A percentile compares a stretch with the other conserved stretches of the same genome.
These are phyloP conservation scores for Dalechampia spathulata DNA, from an alignment of 441 rosid species.

Conservation along the genomic window DNA sequence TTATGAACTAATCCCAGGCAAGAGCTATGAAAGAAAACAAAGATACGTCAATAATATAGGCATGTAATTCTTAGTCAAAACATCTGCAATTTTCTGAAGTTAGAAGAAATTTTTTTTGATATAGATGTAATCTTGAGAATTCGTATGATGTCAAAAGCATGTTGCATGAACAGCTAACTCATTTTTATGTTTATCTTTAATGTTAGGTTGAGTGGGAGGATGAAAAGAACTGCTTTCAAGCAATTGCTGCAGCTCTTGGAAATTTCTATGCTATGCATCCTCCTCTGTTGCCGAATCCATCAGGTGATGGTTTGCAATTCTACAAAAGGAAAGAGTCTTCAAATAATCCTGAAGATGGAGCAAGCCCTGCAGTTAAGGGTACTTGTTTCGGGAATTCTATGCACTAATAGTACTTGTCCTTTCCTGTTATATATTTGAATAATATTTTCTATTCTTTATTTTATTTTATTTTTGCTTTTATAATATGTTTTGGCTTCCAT, in stretches of 20 bases:
- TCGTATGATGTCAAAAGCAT: too few relatives aligned
- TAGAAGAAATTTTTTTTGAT: too few relatives aligned
- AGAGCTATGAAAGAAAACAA: too few relatives aligned
- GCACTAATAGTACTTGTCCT: background rate
- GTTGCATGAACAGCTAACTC: background rate
- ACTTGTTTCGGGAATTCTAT: slow-evolving; percentile 5
- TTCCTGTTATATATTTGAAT: too few relatives aligned
- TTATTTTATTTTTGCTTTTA: background rate
- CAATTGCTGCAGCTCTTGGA: slow-evolving; percentile 81
- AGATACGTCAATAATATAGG: too few relatives aligned
- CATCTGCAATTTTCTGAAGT: too few relatives aligned
- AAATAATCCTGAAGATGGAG: slow-evolving; percentile 26
- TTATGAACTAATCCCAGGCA: too few relatives aligned
- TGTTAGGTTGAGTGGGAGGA: slow-evolving; percentile 82
- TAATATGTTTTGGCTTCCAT: background rate
- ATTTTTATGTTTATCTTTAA: slow-evolving; percentile 8
- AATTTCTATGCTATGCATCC: slow-evolving; percentile 91
- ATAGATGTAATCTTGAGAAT: too few relatives aligned
- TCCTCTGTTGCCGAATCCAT: slow-evolving; percentile 82
- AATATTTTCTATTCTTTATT: too few relatives aligned
- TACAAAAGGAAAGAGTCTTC: slow-evolving; percentile 39
- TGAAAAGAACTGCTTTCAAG: slow-evolving; percentile 77
- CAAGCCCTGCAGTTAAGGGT: slow-evolving; percentile 11
- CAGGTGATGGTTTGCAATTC: slow-evolving; percentile 58
- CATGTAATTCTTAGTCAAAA: too few relatives aligned